Base-by-base conservation (phyloP, 2,329 filamentous ascomycete species). In the Xylaria arbuscula region DNA sequence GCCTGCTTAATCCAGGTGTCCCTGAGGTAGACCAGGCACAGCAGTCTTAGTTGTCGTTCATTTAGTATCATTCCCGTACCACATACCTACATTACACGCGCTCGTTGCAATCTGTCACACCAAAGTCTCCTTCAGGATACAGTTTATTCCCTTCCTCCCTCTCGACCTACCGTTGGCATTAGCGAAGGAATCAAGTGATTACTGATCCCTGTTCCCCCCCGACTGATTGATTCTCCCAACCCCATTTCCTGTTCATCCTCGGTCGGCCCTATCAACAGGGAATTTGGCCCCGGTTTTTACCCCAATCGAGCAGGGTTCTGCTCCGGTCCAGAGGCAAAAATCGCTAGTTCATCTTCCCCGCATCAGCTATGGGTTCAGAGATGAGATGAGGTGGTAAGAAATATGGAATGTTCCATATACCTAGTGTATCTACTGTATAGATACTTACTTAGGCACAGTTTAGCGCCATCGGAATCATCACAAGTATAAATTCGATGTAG, bases 271-370 rank as follows among this genome's bases (percentile, higher is more conserved):
- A 17, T n/a, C 28, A 28, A 32, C 50, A 53, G 13, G 28, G 15
- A 11, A 32, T 34, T 8, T 51, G 8, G 28, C 51, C 51, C 58
- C 38, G 17, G 36, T 38, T 9, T 22, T 62, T 42, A 66, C 63
- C 63, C 58, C 64, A 57, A 57, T 34, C 22, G 28, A 56, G 19
- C 17, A 40, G 55, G 17, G 56, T 58, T 64, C 8, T 32, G 40
- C 17, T 15, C 48, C 47, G 56, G 38, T 38, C 38, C 38, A 61
- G 50, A 55, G 50, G 50, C 40, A 19, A 19, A 28, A 42, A 45
- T 42, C 57, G 51, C 17, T 42, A 42, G 57, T 51, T 51, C 51
- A 48, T 62, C 51, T 62, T 62, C 64, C 64, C 64, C 64, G 64
- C 64, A 66, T 62, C 13, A 51, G 55, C 17, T 28, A 54, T 54